Percentiles rank a stretch among this genome's conserved stretches.
Conservation (phyloP, 192 early-diverging fungal genomes). For the Podila clonocystis region DNA sequence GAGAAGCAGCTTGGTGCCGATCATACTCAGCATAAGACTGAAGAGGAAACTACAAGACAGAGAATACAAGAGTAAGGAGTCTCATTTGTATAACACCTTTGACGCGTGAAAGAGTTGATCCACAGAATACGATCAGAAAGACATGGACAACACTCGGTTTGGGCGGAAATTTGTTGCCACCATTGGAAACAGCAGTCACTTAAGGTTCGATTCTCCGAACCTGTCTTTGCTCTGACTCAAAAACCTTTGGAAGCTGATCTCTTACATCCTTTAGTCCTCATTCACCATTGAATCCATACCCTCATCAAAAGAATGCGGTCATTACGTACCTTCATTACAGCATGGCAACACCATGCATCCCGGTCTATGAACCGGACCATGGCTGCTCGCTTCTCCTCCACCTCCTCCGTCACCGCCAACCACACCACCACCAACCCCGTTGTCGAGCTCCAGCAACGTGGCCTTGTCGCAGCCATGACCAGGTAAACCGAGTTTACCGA, state of each 20-base stretch:
- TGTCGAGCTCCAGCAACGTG: conserved; percentile 55
- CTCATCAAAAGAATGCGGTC: conserved; percentile 12
- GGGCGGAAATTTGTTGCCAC: no score
- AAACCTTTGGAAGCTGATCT: neutral
- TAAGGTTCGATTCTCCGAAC: no score
- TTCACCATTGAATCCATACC: neutral
- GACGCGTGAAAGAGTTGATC: no score
- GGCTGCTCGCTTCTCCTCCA: conserved; percentile 18
- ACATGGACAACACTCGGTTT: no score
- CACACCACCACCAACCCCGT: conserved; percentile 29
- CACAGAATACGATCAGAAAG: no score
- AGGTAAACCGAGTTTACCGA: conserved; percentile 41
- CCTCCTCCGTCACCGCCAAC: neutral
- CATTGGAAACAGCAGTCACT: no score
- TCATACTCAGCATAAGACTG: no score
- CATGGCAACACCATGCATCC: neutral
- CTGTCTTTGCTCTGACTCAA: no score
- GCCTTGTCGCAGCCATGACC: conserved; percentile 66
- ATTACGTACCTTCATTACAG: conserved; percentile 19
- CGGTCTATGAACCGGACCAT: neutral
- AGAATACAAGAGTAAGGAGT: no score
- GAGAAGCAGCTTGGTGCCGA: no score
- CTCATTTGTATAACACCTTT: no score
- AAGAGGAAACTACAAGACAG: no score
- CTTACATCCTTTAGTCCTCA: neutral